phyloP scores from a whole-genome alignment of 805 yeast species.

The Sungouiozyma ichnusensis region DNA sequence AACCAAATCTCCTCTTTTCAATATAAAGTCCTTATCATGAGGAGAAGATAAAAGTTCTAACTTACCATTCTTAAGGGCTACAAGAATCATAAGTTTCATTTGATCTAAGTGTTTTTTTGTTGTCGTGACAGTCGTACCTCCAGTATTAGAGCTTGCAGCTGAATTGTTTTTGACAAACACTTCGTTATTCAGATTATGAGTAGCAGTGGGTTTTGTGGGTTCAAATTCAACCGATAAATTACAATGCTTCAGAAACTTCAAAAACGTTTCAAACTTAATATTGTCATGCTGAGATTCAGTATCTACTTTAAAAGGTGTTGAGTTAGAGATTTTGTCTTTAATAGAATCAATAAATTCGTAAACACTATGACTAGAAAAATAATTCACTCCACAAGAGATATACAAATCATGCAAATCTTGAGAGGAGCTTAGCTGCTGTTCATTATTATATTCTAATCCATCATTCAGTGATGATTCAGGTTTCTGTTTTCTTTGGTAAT shows the following conservation, averaged over 20 bases:
- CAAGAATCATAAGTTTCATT: constrained; percentile 33
- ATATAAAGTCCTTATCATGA: constrained; percentile 46
- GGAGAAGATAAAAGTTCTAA: constrained; percentile 63
- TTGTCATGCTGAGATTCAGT: constrained; percentile 1
- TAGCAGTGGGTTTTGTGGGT: not conserved
- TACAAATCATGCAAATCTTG: constrained; percentile 43
- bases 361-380: constrained; percentile 42
- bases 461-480: constrained; percentile 28
- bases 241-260: constrained; percentile 32
- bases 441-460: constrained; percentile 44
- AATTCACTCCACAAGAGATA: constrained; percentile 36
- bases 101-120: not conserved
- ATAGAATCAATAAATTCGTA: constrained; percentile 31
- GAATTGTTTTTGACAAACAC: not conserved
- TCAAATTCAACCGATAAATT: constrained; percentile 28
- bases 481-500: not conserved
- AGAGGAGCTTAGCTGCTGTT: constrained; percentile 49
- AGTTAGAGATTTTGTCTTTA: constrained; percentile 11
- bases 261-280: constrained; percentile 18
- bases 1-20: constrained; percentile 55
- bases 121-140: not conserved
- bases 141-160: not conserved
- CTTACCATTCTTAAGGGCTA: constrained; percentile 52
- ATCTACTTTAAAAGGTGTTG: not conserved
- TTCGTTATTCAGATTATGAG: not conserved